phyloP scores from a whole-genome alignment of 1,139 yeast genomes.

The Pichia sp. region DNA sequence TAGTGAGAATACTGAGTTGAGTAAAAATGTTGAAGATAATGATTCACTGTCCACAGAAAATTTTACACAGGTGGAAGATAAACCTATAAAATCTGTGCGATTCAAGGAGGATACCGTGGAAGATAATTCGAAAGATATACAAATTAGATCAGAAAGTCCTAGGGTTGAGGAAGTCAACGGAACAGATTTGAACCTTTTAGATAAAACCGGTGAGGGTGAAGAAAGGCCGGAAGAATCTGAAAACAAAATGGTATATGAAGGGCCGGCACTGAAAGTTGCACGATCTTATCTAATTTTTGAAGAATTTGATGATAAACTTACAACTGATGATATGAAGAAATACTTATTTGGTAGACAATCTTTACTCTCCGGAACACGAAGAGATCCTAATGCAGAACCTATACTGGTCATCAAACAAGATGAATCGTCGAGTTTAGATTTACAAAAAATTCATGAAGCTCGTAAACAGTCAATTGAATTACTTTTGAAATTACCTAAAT shows the following conservation, averaged over 20 bases:
- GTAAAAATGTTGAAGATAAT: not conserved
- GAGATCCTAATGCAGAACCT: constrained; percentile 50
- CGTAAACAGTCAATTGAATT: constrained; percentile 39
- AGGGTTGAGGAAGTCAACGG: constrained; percentile 1
- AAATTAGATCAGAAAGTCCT: not conserved
- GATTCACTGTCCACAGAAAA: too few species aligned
- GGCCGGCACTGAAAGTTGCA: constrained; percentile 56
- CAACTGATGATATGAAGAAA: constrained; percentile 35
- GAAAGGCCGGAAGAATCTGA: constrained; percentile 10
- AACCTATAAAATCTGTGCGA: not conserved
- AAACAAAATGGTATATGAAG: constrained; percentile 37
- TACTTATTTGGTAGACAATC: constrained; percentile 58
- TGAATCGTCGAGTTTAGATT: constrained; percentile 28
- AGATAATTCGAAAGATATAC: not conserved
- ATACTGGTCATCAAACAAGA: constrained; percentile 41
- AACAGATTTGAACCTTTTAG: too few species aligned
- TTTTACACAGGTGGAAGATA: too few species aligned
- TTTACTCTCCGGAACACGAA: constrained; percentile 41
- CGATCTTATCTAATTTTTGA: constrained; percentile 43
- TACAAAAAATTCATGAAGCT: constrained; percentile 24
- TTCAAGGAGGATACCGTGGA: constrained; percentile 2
- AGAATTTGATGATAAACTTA: constrained; percentile 34
- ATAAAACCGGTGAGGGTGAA: constrained; percentile 4
- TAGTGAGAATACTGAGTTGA: not conserved
- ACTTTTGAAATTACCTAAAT: constrained; percentile 50